A percentile compares a stretch with the other conserved stretches of the same genome.
Evolutionary conservation across 139 green algal genomes (phyloP).

Genomic region (Chlorella sp.): DNA sequence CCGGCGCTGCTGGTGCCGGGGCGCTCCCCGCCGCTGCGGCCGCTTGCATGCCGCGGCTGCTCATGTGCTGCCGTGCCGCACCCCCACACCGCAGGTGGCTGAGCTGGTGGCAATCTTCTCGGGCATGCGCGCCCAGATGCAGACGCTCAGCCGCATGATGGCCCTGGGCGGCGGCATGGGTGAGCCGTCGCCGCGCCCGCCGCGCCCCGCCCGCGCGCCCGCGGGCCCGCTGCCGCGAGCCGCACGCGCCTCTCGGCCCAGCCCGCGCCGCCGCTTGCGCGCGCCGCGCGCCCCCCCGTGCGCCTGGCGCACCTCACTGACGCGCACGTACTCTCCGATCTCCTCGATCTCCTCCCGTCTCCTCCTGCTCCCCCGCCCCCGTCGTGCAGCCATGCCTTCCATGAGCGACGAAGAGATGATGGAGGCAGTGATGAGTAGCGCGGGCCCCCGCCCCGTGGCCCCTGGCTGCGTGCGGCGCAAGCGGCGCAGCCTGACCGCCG

Average conservation of each 20-base stretch:
- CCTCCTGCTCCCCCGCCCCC: neutral
- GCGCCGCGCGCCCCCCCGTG: neutral
- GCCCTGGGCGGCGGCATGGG: constrained; percentile 40
- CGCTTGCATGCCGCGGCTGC: too few relatives aligned
- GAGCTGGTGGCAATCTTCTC: constrained; percentile 82
- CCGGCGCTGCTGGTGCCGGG: too few relatives aligned
- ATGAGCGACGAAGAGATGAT: constrained; percentile 74
- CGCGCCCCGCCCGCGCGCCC: too few relatives aligned
- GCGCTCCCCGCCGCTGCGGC: too few relatives aligned
- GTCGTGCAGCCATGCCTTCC: constrained; percentile 40
- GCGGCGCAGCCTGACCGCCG: constrained; percentile 23
- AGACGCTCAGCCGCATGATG: constrained; percentile 83
- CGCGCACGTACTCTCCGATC: neutral
- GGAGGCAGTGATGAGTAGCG: constrained; percentile 45
- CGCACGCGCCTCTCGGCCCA: neutral
- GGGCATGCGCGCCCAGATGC: constrained; percentile 70
- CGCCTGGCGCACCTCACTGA: neutral
- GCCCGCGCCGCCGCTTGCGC: neutral
- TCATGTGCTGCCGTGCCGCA: too few relatives aligned
- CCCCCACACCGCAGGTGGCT: too few relatives aligned
- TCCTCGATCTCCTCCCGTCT: neutral
- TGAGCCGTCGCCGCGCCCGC: neutral
- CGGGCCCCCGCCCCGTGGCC: constrained; percentile 47
- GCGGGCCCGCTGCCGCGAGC: neutral
- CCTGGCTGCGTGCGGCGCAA: constrained; percentile 58